Evolutionary conservation across 495 filamentous ascomycete species (phyloP), one percentile per base, ranked within the genome.

Genomic region (Talaromyces adpressus): DNA sequence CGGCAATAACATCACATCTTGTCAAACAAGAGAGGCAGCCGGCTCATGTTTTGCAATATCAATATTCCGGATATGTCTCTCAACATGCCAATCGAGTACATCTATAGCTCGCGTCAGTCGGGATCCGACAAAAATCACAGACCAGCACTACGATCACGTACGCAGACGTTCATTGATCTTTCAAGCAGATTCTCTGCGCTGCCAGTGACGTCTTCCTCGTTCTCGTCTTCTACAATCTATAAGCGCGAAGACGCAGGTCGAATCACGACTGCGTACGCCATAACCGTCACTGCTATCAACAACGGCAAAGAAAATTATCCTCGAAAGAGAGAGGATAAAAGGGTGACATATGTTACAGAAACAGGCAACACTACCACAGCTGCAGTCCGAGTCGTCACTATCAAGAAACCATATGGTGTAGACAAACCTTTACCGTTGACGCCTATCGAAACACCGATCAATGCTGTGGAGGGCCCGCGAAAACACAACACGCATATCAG

Each of bases 351-450:
- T 2, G 56, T 25, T 23, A 14, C 52, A 56, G 29, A 20, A 11
- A 58, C n/a, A 36, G 30, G 18, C 14, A 58, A 36, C 14, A 36
- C 14, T 58, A 2, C 8, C 27, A 32, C 30, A 23, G 29, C 56
- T 32, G 27, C 27, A 0, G 56, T 58, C 16, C 56, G 56, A 20
- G 56, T 58, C 18, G 56, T 58, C 16, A 36, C 16, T 20, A 58
- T 58, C 18, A 58, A 58, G 18, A 58, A 58, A 36, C 56, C 56
- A 22, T 20, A 11, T 36, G 6, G 22, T 22, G 27, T 57, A 2
- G 56, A 58, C 56, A 58, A 58, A 11, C 56, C 56, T 58, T 12
- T 58, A 30, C 56, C 56, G n/a, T 2, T 58, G 29, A 58, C 30
- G 14, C 56, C 56, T 18, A 18, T 32, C 4, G 56, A 58, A 6